Percentiles rank a stretch among this genome's conserved stretches.
phyloP scores from a whole-genome alignment of 345 rosid species.

The Eucalyptus virginea region DNA sequence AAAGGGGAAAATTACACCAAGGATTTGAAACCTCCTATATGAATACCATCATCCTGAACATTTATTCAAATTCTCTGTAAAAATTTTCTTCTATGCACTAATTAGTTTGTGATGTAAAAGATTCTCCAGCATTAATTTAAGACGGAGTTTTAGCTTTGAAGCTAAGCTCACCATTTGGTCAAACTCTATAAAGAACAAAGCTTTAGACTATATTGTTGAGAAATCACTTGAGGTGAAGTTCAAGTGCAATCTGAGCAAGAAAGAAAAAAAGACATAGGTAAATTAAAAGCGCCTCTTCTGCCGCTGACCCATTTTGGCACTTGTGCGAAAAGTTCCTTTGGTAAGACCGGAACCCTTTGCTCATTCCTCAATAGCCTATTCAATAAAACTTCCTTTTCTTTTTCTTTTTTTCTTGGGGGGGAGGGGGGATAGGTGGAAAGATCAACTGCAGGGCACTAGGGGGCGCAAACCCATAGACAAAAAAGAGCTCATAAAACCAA shows the following conservation, averaged over 20 bases:
- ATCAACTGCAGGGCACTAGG: neutral
- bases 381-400: neutral
- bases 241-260: neutral
- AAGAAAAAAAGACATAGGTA: neutral
- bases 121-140: neutral
- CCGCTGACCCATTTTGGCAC: neutral
- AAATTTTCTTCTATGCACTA: neutral
- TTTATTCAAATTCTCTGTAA: neutral
- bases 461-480: neutral
- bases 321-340: neutral
- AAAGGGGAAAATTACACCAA: neutral
- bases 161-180: neutral
- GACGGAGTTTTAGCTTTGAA: neutral
- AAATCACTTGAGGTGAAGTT: neutral
- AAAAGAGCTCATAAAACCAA: neutral
- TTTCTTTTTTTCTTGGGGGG: neutral
- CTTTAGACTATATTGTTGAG: neutral
- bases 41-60: neutral
- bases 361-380: neutral
- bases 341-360: neutral
- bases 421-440: neutral
- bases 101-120: neutral
- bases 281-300: neutral
- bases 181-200: neutral
- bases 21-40: neutral